phyloP scores from a whole-genome alignment of 495 filamentous ascomycete species.

The Antarctomyces pellizariae region DNA sequence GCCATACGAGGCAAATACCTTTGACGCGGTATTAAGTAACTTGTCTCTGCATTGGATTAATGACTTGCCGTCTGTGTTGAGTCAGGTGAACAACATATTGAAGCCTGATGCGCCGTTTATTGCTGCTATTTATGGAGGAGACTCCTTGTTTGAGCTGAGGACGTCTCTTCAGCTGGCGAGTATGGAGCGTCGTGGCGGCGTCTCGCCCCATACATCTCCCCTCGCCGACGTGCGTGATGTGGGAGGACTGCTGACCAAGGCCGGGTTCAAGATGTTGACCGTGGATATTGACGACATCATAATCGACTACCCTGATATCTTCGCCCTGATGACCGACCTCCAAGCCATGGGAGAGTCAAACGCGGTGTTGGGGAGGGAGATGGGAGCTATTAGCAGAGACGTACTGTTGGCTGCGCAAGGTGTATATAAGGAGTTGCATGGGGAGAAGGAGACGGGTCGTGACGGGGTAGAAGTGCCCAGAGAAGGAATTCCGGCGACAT shows the following conservation, averaged over 20 bases:
- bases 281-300: conserved; percentile 95
- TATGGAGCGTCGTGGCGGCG: conserved; percentile 65
- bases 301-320: conserved; percentile 82
- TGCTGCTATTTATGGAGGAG: conserved; percentile 88
- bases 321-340: conserved; percentile 78
- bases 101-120: conserved; percentile 87
- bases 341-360: conserved; percentile 90
- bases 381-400: conserved; percentile 51
- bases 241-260: conserved; percentile 61
- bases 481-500: conserved; percentile 69
- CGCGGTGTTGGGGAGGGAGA: conserved; percentile 58
- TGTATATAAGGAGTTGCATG: conserved; percentile 75
- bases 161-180: conserved; percentile 87
- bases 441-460: conserved; percentile 25
- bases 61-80: conserved; percentile 63
- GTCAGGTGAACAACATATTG: conserved; percentile 58
- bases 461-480: conserved; percentile 16
- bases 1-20: conserved; percentile 52
- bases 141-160: conserved; percentile 82
- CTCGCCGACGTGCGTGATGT: conserved; percentile 83
- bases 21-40: conserved; percentile 74
- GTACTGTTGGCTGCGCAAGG: conserved; percentile 71
- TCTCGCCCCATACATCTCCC: conserved; percentile 68
- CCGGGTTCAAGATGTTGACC: conserved; percentile 87
- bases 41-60: conserved; percentile 95